Evolutionary conservation across 2,329 filamentous ascomycete species (phyloP).

Genomic region (Fusarium scirpi): DNA sequence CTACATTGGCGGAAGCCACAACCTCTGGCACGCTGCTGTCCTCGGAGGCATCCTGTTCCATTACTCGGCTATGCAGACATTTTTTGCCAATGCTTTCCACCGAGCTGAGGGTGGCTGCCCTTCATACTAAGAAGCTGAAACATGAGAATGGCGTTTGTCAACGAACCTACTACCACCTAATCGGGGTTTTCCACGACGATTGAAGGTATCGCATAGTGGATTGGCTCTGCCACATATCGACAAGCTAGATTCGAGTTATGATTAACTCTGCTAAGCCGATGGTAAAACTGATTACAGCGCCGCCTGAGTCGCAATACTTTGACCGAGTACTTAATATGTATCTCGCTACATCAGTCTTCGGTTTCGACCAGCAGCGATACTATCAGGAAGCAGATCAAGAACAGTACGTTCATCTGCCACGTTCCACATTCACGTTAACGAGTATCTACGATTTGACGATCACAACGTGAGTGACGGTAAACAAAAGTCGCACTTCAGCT

Average conservation of each 20-base stretch:
- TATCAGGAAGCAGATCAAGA: neutral
- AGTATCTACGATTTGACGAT: conserved; percentile 5
- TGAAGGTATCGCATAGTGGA: neutral
- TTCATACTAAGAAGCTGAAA: conserved; percentile 55
- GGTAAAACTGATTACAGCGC: neutral
- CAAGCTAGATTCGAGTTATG: neutral
- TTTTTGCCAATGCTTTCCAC: conserved; percentile 83
- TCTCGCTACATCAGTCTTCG: neutral
- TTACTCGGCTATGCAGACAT: conserved; percentile 94
- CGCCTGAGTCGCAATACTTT: neutral
- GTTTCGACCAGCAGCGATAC: neutral
- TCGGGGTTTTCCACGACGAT: neutral
- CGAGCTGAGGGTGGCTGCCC: conserved; percentile 73
- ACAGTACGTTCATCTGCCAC: neutral
- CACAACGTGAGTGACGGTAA: neutral
- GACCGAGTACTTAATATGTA: neutral
- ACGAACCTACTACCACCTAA: neutral
- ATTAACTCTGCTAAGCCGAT: neutral
- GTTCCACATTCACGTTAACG: neutral
- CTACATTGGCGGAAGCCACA: conserved; percentile 94
- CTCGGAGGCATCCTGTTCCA: conserved; percentile 97
- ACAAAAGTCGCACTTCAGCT: neutral
- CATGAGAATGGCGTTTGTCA: neutral
- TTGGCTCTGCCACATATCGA: neutral
- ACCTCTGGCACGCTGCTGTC: conserved; percentile 96